Conservation (phyloP, 345 rosid species). For the Syzygium aromaticum region DNA sequence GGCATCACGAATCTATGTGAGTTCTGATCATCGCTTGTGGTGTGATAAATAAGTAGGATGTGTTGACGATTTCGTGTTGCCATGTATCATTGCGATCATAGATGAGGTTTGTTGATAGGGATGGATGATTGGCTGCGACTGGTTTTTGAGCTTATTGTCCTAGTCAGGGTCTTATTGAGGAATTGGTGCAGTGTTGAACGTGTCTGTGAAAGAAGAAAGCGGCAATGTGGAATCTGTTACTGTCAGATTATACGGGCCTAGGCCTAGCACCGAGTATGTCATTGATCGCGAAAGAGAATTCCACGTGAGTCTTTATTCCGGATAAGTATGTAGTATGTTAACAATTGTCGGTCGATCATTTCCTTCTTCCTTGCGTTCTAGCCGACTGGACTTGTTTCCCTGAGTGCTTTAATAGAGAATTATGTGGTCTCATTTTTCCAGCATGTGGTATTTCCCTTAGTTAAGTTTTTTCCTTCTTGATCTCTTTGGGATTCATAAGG, state of each 20-base stretch:
- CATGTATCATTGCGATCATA: background rate
- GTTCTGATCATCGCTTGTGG: conserved; percentile 6
- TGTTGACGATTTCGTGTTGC: background rate
- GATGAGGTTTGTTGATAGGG: background rate
- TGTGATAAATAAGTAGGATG: background rate
- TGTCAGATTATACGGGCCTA: conserved; percentile 87
- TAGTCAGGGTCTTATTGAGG: background rate
- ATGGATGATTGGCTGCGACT: background rate
- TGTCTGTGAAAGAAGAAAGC: conserved; percentile 59
- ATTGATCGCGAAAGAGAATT: conserved; percentile 73
- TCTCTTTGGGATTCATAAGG: background rate
- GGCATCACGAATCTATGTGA: conserved; percentile 93
- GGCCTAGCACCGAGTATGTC: conserved; percentile 92
- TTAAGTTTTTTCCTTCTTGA: background rate
- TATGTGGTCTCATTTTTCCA: background rate
- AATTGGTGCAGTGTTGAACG: conserved; percentile 66
- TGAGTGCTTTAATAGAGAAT: background rate
- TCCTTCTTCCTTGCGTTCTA: background rate
- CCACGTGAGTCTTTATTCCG: conserved; percentile 27
- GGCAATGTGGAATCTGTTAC: conserved; percentile 45
- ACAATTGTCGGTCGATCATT: background rate
- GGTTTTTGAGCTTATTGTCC: background rate
- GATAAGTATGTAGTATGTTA: background rate
- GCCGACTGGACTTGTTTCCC: background rate
- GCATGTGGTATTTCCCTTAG: background rate